Percentiles rank a stretch among this genome's conserved stretches.
Conservation (phyloP, 169 alveolate species). For the Eimeria brunetti region DNA sequence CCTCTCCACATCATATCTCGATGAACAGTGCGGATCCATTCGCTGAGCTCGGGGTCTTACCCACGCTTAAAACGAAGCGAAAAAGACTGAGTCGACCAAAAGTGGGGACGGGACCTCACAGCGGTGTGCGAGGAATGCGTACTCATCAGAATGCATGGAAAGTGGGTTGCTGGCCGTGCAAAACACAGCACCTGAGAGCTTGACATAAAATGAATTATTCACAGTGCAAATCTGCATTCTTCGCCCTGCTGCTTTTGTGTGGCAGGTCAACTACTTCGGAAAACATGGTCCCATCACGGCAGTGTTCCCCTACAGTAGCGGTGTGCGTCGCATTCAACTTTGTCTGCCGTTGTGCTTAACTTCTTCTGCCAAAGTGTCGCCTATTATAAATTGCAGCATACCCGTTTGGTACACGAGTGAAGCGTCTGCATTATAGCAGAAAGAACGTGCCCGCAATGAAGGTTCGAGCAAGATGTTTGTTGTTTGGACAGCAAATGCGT, state of each 20-base stretch:
- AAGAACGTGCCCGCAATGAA: neutral
- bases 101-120: slow-evolving; percentile 75
- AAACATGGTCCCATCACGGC: slow-evolving; percentile 8
- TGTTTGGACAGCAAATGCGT: neutral
- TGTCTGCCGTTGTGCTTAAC: neutral
- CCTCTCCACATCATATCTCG: neutral
- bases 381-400: neutral
- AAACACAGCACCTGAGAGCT: neutral
- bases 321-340: slow-evolving; percentile 16
- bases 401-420: neutral
- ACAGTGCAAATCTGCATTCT: neutral
- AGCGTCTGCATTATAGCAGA: neutral
- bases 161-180: slow-evolving; percentile 6
- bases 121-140: slow-evolving; percentile 82
- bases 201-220: neutral
- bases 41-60: slow-evolving; percentile 60
- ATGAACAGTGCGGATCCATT: neutral
- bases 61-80: neutral
- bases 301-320: slow-evolving; percentile 59
- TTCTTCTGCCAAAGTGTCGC: neutral
- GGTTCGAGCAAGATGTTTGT: neutral
- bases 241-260: neutral
- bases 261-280: slow-evolving; percentile 76
- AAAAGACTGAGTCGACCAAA: slow-evolving; percentile 49
- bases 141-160: slow-evolving; percentile 82